Evolutionary conservation across 1,284 basidiomycete species (phyloP).

Genomic region (Malassezia furfur): DNA sequence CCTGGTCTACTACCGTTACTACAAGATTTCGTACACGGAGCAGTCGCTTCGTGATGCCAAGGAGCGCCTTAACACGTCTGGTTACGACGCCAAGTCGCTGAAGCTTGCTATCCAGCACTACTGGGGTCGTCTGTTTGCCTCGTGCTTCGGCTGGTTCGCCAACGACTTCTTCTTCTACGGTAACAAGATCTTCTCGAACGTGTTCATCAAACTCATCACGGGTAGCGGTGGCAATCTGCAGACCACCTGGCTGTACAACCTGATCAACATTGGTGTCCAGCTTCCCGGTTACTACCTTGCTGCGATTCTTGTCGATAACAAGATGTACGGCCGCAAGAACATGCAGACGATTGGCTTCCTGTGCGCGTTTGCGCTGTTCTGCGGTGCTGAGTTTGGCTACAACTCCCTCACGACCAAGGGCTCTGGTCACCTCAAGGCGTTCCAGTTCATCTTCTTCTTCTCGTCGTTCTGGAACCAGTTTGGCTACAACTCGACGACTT

Average conservation of each 20-base stretch:
- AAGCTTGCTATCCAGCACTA: constrained; percentile 53
- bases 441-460: constrained; percentile 54
- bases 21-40: constrained; percentile 49
- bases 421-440: constrained; percentile 44
- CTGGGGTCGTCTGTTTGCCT: constrained; percentile 53
- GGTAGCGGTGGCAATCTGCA: constrained; percentile 38
- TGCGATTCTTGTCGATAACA: constrained; percentile 55
- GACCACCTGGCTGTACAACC: constrained; percentile 53
- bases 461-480: constrained; percentile 55
- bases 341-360: constrained; percentile 55
- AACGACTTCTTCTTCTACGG: constrained; percentile 55
- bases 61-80: constrained; percentile 50
- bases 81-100: constrained; percentile 53
- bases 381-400: constrained; percentile 50
- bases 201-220: constrained; percentile 50
- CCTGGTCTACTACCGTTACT: constrained; percentile 55
- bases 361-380: constrained; percentile 51
- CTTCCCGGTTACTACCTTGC: constrained; percentile 54
- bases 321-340: constrained; percentile 50
- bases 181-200: constrained; percentile 45
- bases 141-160: constrained; percentile 53
- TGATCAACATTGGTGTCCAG: constrained; percentile 52
- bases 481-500: constrained; percentile 52
- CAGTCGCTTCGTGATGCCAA: constrained; percentile 50
- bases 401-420: constrained; percentile 42